Evolutionary conservation across 768 basidiomycete genomes (phyloP).

Genomic region (Serendipita sp.): DNA sequence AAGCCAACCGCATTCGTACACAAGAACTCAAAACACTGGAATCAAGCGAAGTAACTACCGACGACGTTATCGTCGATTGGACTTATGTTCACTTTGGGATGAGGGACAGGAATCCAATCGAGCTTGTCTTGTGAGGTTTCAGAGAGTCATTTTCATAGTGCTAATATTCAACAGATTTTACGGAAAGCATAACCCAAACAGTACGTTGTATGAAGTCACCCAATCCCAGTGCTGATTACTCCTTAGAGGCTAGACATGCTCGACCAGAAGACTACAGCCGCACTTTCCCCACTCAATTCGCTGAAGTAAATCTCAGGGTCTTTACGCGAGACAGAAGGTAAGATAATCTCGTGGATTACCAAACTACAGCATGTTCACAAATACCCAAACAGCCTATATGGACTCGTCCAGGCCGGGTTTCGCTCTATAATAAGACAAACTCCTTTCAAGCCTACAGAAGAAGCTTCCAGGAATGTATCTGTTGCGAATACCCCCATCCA

Average conservation of each 20-base stretch:
- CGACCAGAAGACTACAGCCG: constrained; percentile 47
- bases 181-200: constrained; percentile 40
- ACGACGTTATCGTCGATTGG: constrained; percentile 45
- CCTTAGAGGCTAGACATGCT: constrained; percentile 23
- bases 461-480: not conserved
- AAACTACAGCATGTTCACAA: not conserved
- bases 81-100: constrained; percentile 63
- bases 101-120: constrained; percentile 49
- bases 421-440: constrained; percentile 23
- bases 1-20: constrained; percentile 20
- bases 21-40: not conserved
- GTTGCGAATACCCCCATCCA: not conserved
- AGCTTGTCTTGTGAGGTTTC: constrained; percentile 13
- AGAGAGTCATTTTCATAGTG: not conserved
- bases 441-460: not conserved
- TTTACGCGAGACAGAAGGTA: constrained; percentile 46
- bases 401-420: constrained; percentile 54
- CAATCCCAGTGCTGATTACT: not conserved
- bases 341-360: constrained; percentile 10
- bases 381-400: constrained; percentile 26
- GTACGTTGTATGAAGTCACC: constrained; percentile 23
- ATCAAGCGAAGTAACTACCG: not conserved
- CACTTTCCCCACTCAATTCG: constrained; percentile 47
- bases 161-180: constrained; percentile 42
- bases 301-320: constrained; percentile 49